phyloP scores from a whole-genome alignment of 257 asterid species.

The Plantago ovata region DNA sequence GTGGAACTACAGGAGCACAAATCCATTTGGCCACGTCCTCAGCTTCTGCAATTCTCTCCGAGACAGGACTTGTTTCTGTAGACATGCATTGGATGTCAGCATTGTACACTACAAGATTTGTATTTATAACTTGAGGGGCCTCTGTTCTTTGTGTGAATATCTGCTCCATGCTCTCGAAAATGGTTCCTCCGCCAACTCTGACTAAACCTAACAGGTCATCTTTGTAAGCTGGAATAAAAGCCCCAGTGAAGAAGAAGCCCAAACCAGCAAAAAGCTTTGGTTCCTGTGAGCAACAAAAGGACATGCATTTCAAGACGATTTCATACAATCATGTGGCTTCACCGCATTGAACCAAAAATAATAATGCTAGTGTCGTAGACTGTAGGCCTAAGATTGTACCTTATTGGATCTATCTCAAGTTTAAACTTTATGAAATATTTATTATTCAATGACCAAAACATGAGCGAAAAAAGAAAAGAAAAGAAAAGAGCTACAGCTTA shows the following conservation, averaged over 20 bases:
- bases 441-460: neutral
- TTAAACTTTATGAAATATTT: too few relatives aligned
- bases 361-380: too few relatives aligned
- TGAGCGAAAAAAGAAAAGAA: neutral
- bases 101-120: constrained; percentile 48
- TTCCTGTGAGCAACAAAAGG: constrained; percentile 45
- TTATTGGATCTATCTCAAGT: neutral
- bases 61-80: constrained; percentile 32
- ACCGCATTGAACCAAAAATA: neutral
- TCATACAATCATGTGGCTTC: neutral
- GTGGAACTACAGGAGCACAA: constrained; percentile 43
- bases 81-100: constrained; percentile 29
- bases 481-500: constrained; percentile 2
- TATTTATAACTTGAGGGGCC: constrained; percentile 14
- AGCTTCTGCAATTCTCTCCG: constrained; percentile 44
- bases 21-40: constrained; percentile 31
- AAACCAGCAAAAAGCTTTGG: constrained; percentile 68
- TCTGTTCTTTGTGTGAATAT: constrained; percentile 16
- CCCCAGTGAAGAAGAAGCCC: constrained; percentile 58
- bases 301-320: neutral
- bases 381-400: neutral
- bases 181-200: constrained; percentile 62
- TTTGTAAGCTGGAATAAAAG: constrained; percentile 54
- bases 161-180: constrained; percentile 39
- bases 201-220: constrained; percentile 57